Conservation (phyloP, 179 eudicot species). For the Silene coronaria region DNA sequence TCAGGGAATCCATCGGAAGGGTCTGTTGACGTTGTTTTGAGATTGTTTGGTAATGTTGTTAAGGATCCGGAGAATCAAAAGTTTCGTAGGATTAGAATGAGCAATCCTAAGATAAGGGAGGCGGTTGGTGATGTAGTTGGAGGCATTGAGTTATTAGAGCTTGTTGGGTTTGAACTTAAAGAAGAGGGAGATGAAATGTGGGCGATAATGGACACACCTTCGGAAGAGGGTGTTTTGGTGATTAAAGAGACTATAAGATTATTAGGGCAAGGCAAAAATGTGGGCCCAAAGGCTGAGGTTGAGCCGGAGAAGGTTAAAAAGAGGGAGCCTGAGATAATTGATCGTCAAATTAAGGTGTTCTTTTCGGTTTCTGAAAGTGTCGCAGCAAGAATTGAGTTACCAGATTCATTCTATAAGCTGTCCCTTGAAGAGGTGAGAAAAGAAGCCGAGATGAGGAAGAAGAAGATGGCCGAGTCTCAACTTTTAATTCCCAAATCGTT, state of each 20-base stretch:
- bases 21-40: conserved; percentile 56
- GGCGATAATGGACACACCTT: conserved; percentile 81
- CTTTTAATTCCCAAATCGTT: conserved; percentile 76
- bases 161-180: conserved; percentile 65
- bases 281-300: conserved; percentile 35
- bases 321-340: conserved; percentile 34
- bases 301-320: conserved; percentile 35
- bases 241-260: conserved; percentile 42
- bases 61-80: conserved; percentile 76
- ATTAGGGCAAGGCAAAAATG: conserved; percentile 40
- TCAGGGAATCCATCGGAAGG: conserved; percentile 68
- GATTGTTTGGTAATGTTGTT: conserved; percentile 60
- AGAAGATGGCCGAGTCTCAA: conserved; percentile 82
- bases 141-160: conserved; percentile 72
- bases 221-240: conserved; percentile 33
- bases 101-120: conserved; percentile 90
- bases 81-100: conserved; percentile 73
- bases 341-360: conserved; percentile 81
- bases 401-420: conserved; percentile 72
- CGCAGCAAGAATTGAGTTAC: conserved; percentile 80
- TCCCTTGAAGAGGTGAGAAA: conserved; percentile 68
- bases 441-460: conserved; percentile 73
- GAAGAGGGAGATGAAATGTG: conserved; percentile 90
- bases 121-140: conserved; percentile 71
- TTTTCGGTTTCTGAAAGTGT: conserved; percentile 76